Evolutionary conservation across 495 filamentous ascomycete genomes (phyloP).

Genomic region (Tuber umbilicatum): DNA sequence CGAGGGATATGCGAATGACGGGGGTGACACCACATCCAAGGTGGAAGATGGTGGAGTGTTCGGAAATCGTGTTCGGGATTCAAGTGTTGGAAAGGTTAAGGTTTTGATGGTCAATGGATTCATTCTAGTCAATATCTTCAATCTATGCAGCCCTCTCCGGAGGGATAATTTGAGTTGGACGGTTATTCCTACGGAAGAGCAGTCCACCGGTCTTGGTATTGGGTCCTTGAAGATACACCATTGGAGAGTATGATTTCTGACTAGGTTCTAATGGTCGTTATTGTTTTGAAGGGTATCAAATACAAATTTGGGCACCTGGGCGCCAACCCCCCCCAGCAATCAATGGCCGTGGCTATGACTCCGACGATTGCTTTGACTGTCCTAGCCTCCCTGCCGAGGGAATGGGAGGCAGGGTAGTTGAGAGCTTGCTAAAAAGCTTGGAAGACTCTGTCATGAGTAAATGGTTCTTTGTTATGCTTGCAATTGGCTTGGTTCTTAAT

Average conservation of each 20-base stretch:
- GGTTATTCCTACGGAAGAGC: slow-evolving; percentile 47
- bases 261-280: slow-evolving; percentile 64
- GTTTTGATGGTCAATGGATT: slow-evolving; percentile 91
- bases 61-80: slow-evolving; percentile 75
- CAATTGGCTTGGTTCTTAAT: slow-evolving; percentile 86
- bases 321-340: slow-evolving; percentile 27
- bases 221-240: slow-evolving; percentile 89
- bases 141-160: slow-evolving; percentile 71
- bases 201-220: slow-evolving; percentile 62
- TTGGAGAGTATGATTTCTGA: slow-evolving; percentile 68
- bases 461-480: slow-evolving; percentile 90
- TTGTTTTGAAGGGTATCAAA: slow-evolving; percentile 85
- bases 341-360: slow-evolving; percentile 8
- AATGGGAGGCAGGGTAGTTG: slow-evolving; percentile 79
- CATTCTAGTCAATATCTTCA: slow-evolving; percentile 78
- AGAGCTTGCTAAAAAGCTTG: slow-evolving; percentile 81
- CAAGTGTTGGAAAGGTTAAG: slow-evolving; percentile 89
- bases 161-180: slow-evolving; percentile 43
- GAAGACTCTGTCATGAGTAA: slow-evolving; percentile 94
- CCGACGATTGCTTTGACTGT: slow-evolving; percentile 52
- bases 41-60: slow-evolving; percentile 60
- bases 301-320: slow-evolving; percentile 78
- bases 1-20: slow-evolving; percentile 41
- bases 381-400: slow-evolving; percentile 57
- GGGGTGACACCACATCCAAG: slow-evolving; percentile 48